Evolutionary conservation across 2,329 filamentous ascomycete genomes (phyloP).

Genomic region (Phoma sp.): DNA sequence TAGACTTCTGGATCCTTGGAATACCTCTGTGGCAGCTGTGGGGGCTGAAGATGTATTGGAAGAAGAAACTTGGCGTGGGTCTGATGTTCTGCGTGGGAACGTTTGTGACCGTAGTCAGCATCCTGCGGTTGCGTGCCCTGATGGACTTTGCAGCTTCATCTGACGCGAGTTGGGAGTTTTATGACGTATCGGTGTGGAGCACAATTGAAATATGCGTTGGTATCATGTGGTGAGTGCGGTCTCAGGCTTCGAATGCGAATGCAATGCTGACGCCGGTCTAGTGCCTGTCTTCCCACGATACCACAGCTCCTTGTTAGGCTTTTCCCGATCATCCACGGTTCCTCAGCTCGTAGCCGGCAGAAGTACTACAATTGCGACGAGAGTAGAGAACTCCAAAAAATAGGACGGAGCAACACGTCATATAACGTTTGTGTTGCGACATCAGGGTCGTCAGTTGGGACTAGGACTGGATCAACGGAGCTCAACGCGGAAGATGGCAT

Average conservation of each 20-base stretch:
- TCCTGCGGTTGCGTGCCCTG: slow-evolving; percentile 53
- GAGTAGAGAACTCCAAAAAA: slow-evolving; percentile 26
- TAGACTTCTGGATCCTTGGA: slow-evolving; percentile 46
- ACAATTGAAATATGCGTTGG: slow-evolving; percentile 54
- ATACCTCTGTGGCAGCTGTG: slow-evolving; percentile 48
- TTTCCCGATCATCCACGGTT: slow-evolving; percentile 48
- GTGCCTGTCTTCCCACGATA: slow-evolving; percentile 53
- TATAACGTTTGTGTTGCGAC: too few species aligned
- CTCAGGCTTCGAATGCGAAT: background rate
- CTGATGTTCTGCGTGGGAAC: slow-evolving; percentile 52
- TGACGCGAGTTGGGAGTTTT: slow-evolving; percentile 53
- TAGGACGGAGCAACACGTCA: too few species aligned
- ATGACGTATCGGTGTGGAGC: slow-evolving; percentile 52
- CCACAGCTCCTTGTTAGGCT: slow-evolving; percentile 48
- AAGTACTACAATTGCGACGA: slow-evolving; percentile 39
- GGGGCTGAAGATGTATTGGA: slow-evolving; percentile 43
- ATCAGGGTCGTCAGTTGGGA: too few species aligned
- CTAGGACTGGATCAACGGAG: too few species aligned
- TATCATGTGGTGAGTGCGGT: slow-evolving; percentile 46
- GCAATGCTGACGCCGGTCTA: slow-evolving; percentile 1
- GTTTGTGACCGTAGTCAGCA: slow-evolving; percentile 54
- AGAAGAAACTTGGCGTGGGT: slow-evolving; percentile 50
- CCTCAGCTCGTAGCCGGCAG: slow-evolving; percentile 33
- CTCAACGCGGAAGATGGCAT: too few species aligned
- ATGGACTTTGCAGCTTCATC: slow-evolving; percentile 53